phyloP scores from a whole-genome alignment of 805 yeast genomes.

The Zygosaccharomyces bailii region DNA sequence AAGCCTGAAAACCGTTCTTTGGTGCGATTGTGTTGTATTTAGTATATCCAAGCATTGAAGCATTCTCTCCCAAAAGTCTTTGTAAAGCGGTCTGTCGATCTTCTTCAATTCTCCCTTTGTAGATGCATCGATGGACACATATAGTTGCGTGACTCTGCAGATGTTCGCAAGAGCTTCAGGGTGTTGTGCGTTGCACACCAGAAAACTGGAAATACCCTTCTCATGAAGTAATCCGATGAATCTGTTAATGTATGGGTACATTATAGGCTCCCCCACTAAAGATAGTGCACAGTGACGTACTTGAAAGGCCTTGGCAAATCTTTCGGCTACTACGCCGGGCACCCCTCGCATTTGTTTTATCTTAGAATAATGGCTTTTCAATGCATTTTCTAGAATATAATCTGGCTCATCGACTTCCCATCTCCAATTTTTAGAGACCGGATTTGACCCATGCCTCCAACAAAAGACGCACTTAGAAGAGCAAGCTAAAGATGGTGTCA shows the following conservation, averaged over 20 bases:
- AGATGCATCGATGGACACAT: conserved; percentile 94
- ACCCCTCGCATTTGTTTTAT: conserved; percentile 94
- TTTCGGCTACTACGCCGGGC: conserved; percentile 85
- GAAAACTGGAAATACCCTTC: conserved; percentile 74
- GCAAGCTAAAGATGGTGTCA: conserved; percentile 90
- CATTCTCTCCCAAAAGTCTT: conserved; percentile 91
- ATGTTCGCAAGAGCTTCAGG: conserved; percentile 74
- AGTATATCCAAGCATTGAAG: conserved; percentile 76
- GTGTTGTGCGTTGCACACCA: conserved; percentile 95
- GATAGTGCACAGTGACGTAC: conserved; percentile 91
- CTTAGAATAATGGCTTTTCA: conserved; percentile 84
- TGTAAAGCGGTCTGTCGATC: conserved; percentile 83
- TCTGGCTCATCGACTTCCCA: conserved; percentile 95
- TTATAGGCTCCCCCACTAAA: conserved; percentile 91
- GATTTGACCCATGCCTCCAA: conserved; percentile 97
- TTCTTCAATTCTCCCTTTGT: conserved; percentile 73
- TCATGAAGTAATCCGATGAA: conserved; percentile 79
- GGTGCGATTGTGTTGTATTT: conserved; percentile 67
- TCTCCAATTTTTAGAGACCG: conserved; percentile 93
- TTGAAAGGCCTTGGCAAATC: conserved; percentile 86
- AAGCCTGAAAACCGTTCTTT: conserved; percentile 85
- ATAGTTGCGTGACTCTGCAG: conserved; percentile 80
- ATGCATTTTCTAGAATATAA: conserved; percentile 75
- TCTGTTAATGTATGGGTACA: conserved; percentile 86
- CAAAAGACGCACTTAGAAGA: conserved; percentile 95